Evolutionary conservation across 2,329 filamentous ascomycete genomes (phyloP), one percentile per base, ranked within the genome.

Genomic region (Monascus ruber): DNA sequence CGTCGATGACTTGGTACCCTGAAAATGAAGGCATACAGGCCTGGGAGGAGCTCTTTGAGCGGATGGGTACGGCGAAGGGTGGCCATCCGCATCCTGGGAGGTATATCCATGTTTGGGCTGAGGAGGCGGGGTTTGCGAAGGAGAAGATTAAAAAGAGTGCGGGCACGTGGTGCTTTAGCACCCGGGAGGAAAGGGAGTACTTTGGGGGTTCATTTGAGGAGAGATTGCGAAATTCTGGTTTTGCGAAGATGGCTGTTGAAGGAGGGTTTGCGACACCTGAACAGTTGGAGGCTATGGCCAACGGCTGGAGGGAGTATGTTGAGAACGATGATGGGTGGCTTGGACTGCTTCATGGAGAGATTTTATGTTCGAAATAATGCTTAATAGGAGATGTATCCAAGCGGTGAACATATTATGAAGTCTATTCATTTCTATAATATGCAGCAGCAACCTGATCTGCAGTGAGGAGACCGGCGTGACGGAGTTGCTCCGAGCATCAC

Each of bases 111-210:
- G 51, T 51, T 1, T 65, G 58, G 58, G 62, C 61, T 10, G 42
- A 46, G 37, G 34, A 56, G 45, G 60, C 62, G 2, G 62, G 60
- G 6, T 63, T 64, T 43, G 40, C 42, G 4, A 33, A 28, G 11
- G 38, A 17, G 3, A 40, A 37, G 6, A 51, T 63, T 9, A 44
- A 40, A 40, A 53, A 48, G 34, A 56, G 53, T 38, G 47, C 58
- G 4, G 58, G 59, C 26, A 44, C 54, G 6, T 63, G 59, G 60
- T 63, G 58, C 33, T 65, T 58, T 41, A 58, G 52, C 40, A 50
- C 33, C 27, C 45, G 45, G 1, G 53, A 52, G 28, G 60, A 64
- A 39, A 40, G 58, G 32, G 41, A 37, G 25, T 63, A 59, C 40
- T 63, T 59, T 58, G 58, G 58, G 24, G 57, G 55, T 2, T 49